Percentiles rank a stretch among this genome's conserved stretches.
Evolutionary conservation across 208 protist species (phyloP).

Genomic region (Leishmania martiniquensis): DNA sequence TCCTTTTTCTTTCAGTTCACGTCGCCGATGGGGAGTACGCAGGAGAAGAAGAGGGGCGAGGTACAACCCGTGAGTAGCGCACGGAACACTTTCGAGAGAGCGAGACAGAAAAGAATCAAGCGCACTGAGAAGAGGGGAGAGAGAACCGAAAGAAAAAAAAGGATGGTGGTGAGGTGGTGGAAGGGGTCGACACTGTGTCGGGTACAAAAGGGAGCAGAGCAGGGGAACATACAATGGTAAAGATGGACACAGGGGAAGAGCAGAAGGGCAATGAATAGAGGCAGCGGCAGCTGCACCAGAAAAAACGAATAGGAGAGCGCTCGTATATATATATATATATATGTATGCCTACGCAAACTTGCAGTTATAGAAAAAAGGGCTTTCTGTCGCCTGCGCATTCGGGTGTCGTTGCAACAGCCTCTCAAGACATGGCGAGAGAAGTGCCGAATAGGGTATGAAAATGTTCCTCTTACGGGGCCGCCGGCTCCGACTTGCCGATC

Average conservation of each 20-base stretch:
- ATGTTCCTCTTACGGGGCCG: neutral
- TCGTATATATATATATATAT: neutral
- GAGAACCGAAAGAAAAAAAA: neutral
- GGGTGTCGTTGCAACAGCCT: neutral
- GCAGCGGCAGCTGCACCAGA: neutral
- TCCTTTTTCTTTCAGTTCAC: neutral
- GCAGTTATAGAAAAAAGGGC: conserved; percentile 3
- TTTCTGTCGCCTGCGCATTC: neutral
- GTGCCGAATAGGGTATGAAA: neutral
- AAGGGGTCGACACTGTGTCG: neutral
- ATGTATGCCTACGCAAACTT: neutral
- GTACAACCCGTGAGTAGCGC: too few species aligned
- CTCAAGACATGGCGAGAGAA: neutral
- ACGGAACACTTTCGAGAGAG: too few species aligned
- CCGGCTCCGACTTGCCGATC: neutral
- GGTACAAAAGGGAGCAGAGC: neutral
- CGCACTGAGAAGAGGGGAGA: neutral
- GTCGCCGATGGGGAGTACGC: neutral
- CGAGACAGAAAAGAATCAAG: neutral
- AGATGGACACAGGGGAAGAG: too few species aligned
- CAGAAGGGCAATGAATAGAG: neutral
- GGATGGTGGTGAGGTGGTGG: neutral
- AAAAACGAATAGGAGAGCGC: neutral
- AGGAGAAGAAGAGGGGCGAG: neutral
- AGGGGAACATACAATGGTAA: too few species aligned